Evolutionary conservation across 805 yeast species (phyloP).

Genomic region (Candida stauntonica): DNA sequence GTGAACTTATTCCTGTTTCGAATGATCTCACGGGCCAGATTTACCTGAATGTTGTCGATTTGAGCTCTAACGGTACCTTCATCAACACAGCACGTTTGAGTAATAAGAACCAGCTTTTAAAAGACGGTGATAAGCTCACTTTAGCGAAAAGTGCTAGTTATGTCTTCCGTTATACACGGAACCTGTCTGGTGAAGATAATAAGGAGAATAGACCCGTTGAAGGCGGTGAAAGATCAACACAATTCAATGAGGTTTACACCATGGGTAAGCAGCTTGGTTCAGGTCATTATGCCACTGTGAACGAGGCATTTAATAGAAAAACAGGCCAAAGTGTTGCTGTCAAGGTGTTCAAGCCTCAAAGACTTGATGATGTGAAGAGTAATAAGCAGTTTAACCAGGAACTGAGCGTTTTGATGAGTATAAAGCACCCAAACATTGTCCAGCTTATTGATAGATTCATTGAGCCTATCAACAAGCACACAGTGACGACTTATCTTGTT

Average conservation of each 20-base stretch:
- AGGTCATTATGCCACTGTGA: slow-evolving; percentile 81
- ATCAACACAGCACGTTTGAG: slow-evolving; percentile 51
- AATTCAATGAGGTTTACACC: slow-evolving; percentile 49
- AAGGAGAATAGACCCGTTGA: slow-evolving; percentile 14
- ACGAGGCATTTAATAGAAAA: slow-evolving; percentile 54
- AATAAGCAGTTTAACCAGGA: slow-evolving; percentile 55
- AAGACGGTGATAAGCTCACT: slow-evolving; percentile 59
- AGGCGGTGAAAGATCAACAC: background rate
- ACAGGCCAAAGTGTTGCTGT: slow-evolving; percentile 67
- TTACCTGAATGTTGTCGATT: slow-evolving; percentile 48
- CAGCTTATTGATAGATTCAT: slow-evolving; percentile 55
- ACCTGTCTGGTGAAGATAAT: slow-evolving; percentile 8
- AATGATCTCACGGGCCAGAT: slow-evolving; percentile 31
- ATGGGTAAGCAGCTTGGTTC: slow-evolving; percentile 59
- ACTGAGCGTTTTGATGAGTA: slow-evolving; percentile 56
- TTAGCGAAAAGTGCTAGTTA: slow-evolving; percentile 53
- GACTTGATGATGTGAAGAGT: slow-evolving; percentile 36
- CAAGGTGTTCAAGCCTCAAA: slow-evolving; percentile 63
- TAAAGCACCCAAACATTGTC: slow-evolving; percentile 69
- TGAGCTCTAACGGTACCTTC: slow-evolving; percentile 59
- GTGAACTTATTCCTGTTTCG: slow-evolving; percentile 44
- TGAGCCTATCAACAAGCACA: slow-evolving; percentile 45
- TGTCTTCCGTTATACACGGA: slow-evolving; percentile 40
- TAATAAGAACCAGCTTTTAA: slow-evolving; percentile 44
- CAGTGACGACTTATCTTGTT: slow-evolving; percentile 51